Percentiles rank a stretch among this genome's conserved stretches.
phyloP scores from a whole-genome alignment of 192 early-diverging fungal species.

The Gamsiella multidivaricata region DNA sequence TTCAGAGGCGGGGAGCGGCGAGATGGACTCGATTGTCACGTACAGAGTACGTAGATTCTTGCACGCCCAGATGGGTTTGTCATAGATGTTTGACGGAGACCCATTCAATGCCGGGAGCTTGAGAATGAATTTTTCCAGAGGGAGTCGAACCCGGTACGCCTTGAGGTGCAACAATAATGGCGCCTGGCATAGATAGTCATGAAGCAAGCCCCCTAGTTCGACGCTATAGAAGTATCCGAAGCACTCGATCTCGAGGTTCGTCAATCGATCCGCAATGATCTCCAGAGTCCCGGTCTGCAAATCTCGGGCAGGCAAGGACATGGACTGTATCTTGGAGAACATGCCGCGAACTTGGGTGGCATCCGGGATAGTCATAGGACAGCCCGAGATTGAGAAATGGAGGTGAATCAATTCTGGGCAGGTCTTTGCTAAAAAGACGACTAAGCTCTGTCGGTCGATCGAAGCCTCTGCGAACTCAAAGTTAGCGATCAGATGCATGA shows the following conservation, averaged over 20 bases:
- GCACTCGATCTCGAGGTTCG: conserved; percentile 8
- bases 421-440: not conserved
- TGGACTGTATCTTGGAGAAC: not conserved
- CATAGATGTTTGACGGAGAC: not conserved
- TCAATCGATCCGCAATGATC: conserved; percentile 13
- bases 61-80: conserved; percentile 18
- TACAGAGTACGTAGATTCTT: conserved; percentile 3
- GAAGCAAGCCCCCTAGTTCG: not conserved
- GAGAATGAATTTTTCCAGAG: not conserved
- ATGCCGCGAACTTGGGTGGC: not conserved
- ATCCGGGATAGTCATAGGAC: not conserved
- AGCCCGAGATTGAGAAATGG: conserved; percentile 1
- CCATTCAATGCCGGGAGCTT: not conserved
- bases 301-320: not conserved
- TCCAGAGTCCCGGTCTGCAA: not conserved
- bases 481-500: not conserved
- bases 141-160: not conserved
- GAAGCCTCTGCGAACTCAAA: not conserved
- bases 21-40: not conserved
- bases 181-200: conserved; percentile 7
- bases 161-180: conserved; percentile 13
- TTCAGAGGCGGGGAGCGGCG: not conserved
- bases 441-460: not conserved
- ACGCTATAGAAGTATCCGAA: not conserved
- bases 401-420: not conserved